Evolutionary conservation across 192 early-diverging fungal genomes (phyloP).

Genomic region (Rhizophlyctis rosea): DNA sequence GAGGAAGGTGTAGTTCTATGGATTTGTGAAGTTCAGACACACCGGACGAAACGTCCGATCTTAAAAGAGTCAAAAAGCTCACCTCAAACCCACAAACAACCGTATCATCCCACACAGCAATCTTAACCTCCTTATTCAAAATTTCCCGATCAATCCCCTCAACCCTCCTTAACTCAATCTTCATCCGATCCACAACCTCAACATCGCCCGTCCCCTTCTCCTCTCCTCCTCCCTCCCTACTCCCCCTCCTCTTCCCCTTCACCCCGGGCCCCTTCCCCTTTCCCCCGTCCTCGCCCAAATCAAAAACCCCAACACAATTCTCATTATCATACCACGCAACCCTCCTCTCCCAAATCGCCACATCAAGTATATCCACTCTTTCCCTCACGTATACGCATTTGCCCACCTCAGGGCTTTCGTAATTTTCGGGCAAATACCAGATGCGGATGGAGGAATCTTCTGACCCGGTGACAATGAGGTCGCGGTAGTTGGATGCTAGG

Average conservation of each 20-base stretch:
- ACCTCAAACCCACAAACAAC: constrained; percentile 44
- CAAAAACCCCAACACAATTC: constrained; percentile 29
- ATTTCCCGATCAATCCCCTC: constrained; percentile 20
- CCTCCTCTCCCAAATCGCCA: constrained; percentile 25
- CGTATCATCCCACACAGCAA: constrained; percentile 24
- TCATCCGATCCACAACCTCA: not conserved
- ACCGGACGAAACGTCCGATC: no score
- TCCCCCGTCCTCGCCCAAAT: constrained; percentile 2
- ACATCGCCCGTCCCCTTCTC: no score
- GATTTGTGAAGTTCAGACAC: constrained; percentile 7
- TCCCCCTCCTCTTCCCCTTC: not conserved
- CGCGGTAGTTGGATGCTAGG: constrained; percentile 27
- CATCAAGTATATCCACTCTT: constrained; percentile 28
- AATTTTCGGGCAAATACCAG: constrained; percentile 29
- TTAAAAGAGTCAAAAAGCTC: not conserved
- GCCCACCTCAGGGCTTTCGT: no score
- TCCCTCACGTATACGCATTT: constrained; percentile 12
- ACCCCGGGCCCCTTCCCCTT: not conserved
- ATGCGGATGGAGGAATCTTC: constrained; percentile 31
- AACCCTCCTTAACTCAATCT: constrained; percentile 21
- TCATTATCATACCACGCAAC: constrained; percentile 33
- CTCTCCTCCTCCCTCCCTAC: no score
- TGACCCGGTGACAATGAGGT: constrained; percentile 29
- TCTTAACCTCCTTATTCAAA: constrained; percentile 31
- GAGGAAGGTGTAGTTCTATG: constrained; percentile 27